phyloP scores from a whole-genome alignment of 495 filamentous ascomycete species.

The Clavariopsis aquatica region DNA sequence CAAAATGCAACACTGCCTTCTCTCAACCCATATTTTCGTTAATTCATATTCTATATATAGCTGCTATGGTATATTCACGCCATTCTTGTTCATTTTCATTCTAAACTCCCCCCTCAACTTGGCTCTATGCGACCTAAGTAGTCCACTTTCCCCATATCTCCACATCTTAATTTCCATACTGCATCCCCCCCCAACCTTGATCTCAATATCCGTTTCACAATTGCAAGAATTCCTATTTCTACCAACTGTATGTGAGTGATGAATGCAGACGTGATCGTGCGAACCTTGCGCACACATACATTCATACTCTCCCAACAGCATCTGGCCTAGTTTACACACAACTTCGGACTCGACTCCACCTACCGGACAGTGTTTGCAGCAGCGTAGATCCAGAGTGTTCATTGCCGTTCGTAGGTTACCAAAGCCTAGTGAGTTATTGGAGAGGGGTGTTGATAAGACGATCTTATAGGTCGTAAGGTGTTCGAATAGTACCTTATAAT shows the following conservation, averaged over 20 bases:
- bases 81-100: too few species aligned
- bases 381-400: background rate
- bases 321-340: background rate
- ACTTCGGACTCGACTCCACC: background rate
- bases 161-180: background rate
- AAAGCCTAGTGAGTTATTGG: background rate
- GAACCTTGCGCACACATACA: background rate
- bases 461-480: background rate
- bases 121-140: background rate
- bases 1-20: background rate
- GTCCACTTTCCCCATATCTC: background rate
- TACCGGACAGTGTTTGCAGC: background rate
- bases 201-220: background rate
- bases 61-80: too few species aligned
- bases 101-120: background rate
- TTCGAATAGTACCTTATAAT: background rate
- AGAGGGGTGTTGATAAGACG: background rate
- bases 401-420: background rate
- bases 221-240: background rate
- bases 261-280: background rate
- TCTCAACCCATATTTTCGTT: background rate
- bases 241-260: background rate
- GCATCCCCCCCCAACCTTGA: background rate
- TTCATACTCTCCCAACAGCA: background rate
- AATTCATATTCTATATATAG: background rate